Evolutionary conservation across 1,139 yeast species (phyloP), one percentile per base, ranked within the genome.

Genomic region (Casaregolazyma suthepensis): DNA sequence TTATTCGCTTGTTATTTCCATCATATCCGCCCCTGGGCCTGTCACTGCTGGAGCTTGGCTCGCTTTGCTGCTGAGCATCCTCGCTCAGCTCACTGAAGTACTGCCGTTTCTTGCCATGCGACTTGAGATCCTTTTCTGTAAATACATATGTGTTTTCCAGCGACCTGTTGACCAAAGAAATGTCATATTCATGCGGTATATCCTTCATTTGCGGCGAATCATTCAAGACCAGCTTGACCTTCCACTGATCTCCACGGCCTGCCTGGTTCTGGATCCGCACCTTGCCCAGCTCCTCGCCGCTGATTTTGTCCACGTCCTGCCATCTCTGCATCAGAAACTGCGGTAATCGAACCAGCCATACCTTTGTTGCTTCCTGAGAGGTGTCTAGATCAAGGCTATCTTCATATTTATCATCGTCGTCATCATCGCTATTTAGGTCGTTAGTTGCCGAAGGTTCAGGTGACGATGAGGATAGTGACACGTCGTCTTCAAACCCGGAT

Each of bases 291-390:
- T 83, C 85, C 63, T 85, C 82, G 1, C 96, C 74, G 56, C 81
- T 76, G 56, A 86, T 70, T 42, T 74, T 74, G 15, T 77, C 81
- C 47, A 81, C 77, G 58, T 85, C 78, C 54, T 83, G 79, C 96
- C 97, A 90, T 60, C 80, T 77, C 51, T 85, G 90, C 49, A 95
- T 87, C 57, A 93, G 75, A 65, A 89, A 90, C 64, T 87, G 82
- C 3, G 99, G 98, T 62, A 93, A 73, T 62, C 95, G 82, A 26
- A 93, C 96, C 29, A 93, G 75, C 99, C 99, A 93, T 45, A 93
- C 85, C 63, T 89, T 89, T 50, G 70, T 65, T 45, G 59, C 67
- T 42, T 68, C 66, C 23, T 63, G 61, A 18, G 70, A 53, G 46
- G 72, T 65, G 54, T 74, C 76, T 26, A 74, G 67, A 54, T 74